Percentiles rank a stretch among this genome's conserved stretches.
Conservation (phyloP, 225 moss, liverwort and hornwort genomes). For the Pseudisothecium myosuroides region DNA sequence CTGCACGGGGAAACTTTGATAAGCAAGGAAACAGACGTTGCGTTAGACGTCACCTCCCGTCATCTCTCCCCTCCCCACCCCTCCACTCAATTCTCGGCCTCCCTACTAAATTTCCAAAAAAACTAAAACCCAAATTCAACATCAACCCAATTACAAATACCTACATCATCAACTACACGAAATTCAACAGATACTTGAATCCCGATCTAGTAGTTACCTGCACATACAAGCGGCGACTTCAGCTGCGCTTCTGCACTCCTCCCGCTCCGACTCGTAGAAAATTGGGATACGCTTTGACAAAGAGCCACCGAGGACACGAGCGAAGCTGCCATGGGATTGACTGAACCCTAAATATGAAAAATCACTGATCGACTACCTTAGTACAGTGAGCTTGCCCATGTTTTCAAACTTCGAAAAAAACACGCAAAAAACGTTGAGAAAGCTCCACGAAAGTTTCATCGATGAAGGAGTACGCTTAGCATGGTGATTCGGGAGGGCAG, state of each 20-base stretch:
- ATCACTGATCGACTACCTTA: not conserved
- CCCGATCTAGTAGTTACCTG: not conserved
- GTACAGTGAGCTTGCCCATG: not conserved
- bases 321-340: conserved; percentile 8
- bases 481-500: not conserved
- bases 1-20: conserved; percentile 39
- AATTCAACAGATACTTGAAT: not conserved
- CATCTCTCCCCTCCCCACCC: not conserved
- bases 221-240: not conserved
- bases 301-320: not conserved
- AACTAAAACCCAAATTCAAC: not conserved
- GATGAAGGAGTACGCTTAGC: not conserved
- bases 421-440: not conserved
- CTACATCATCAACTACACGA: not conserved
- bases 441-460: not conserved
- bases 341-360: not conserved
- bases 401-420: not conserved
- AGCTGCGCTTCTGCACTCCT: not conserved
- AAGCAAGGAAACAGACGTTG: conserved; percentile 16
- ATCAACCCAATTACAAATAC: not conserved
- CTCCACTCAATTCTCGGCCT: not conserved
- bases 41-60: conserved; percentile 28
- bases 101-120: not conserved
- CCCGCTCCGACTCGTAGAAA: not conserved
- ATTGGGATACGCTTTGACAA: not conserved